Evolutionary conservation across 1,284 basidiomycete genomes (phyloP).

Genomic region (Mrakiaceae sp.): DNA sequence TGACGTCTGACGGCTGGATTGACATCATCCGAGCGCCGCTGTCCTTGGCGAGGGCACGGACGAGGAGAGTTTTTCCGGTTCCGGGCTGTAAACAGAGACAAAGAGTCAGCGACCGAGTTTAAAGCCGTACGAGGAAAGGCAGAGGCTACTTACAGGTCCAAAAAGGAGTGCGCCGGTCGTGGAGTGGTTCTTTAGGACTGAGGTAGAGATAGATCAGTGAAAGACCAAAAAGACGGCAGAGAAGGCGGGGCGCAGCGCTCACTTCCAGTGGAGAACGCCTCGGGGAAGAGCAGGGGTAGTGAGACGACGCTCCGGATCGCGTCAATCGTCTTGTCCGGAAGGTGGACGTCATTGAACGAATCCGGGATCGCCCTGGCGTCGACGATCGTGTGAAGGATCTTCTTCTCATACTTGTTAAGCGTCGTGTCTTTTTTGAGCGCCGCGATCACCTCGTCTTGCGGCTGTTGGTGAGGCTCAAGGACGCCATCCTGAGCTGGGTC

Average conservation of each 20-base stretch:
- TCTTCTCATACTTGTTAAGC: constrained; percentile 62
- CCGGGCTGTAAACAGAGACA: constrained; percentile 41
- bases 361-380: constrained; percentile 56
- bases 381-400: constrained; percentile 69
- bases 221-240: not conserved
- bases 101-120: not conserved
- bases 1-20: constrained; percentile 65
- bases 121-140: constrained; percentile 29
- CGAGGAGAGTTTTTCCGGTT: constrained; percentile 81
- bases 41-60: constrained; percentile 81
- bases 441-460: constrained; percentile 57
- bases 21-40: constrained; percentile 80
- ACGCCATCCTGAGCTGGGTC: constrained; percentile 4
- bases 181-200: constrained; percentile 69
- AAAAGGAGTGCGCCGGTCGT: constrained; percentile 81
- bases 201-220: not conserved
- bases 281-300: constrained; percentile 75
- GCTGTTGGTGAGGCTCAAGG: constrained; percentile 8
- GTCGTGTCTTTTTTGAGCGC: constrained; percentile 58
- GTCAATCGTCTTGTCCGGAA: constrained; percentile 73
- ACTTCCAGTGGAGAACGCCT: constrained; percentile 75
- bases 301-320: constrained; percentile 66
- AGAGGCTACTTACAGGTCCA: constrained; percentile 47
- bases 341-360: constrained; percentile 73
- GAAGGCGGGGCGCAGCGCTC: not conserved